phyloP scores from a whole-genome alignment of 306 rosid species.

The Prunus dulcis region DNA sequence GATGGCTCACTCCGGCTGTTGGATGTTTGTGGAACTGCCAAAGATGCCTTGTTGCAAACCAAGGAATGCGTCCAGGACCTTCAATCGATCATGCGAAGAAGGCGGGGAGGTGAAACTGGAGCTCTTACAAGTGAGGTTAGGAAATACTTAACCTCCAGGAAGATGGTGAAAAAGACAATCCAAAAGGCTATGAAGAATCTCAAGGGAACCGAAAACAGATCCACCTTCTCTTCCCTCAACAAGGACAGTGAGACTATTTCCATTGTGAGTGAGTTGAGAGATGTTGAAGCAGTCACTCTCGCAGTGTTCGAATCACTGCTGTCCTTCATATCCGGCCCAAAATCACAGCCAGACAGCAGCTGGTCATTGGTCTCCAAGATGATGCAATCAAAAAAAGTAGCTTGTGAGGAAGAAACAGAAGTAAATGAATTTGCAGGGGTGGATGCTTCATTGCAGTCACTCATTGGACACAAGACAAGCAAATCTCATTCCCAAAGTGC shows the following conservation, averaged over 20 bases:
- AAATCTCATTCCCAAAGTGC: background rate
- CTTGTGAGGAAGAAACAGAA: background rate
- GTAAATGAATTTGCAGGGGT: slow-evolving; percentile 10
- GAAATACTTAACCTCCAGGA: slow-evolving; percentile 39
- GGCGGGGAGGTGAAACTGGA: background rate
- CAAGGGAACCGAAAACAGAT: slow-evolving; percentile 5
- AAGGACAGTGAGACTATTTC: slow-evolving; percentile 2
- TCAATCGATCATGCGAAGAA: slow-evolving; percentile 29
- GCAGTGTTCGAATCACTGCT: slow-evolving; percentile 26
- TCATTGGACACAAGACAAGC: background rate
- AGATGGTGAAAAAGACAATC: slow-evolving; percentile 28
- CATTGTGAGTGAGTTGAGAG: slow-evolving; percentile 27
- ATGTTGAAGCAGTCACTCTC: slow-evolving; percentile 21
- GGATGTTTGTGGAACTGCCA: slow-evolving; percentile 21
- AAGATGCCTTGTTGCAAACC: slow-evolving; percentile 4
- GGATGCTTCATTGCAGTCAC: slow-evolving; percentile 5
- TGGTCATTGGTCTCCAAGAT: slow-evolving; percentile 30
- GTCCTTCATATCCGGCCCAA: slow-evolving; percentile 28
- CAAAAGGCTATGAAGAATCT: slow-evolving; percentile 18
- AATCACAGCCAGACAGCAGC: slow-evolving; percentile 9
- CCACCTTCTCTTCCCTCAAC: background rate
- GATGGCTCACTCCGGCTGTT: slow-evolving; percentile 37
- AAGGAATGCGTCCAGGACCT: slow-evolving; percentile 35
- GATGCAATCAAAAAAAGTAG: background rate
- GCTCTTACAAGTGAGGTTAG: slow-evolving; percentile 20